Evolutionary conservation across 176 grass and related monocot genomes (phyloP), one percentile per base, ranked within the genome.

Genomic region (Themeda triandra): DNA sequence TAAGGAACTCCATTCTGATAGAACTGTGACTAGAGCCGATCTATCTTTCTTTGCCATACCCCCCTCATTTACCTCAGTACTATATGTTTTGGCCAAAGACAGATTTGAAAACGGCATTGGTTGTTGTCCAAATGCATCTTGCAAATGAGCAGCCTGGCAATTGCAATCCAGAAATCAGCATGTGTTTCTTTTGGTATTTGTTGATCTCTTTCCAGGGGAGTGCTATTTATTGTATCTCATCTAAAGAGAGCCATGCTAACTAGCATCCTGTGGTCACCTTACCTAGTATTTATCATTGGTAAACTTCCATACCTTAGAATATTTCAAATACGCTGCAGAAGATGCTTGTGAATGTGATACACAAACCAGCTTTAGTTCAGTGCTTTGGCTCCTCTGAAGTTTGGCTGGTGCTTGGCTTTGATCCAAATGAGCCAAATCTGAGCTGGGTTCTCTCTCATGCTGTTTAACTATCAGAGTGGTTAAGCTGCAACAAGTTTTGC

Each of bases 111-210:
- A 31, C 19, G 44, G 7, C 27, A 51, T 31, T 28, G 29, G 44
- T 54, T 69, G 8, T 23, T 69, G 11, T 40, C 24, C 53, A 62
- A 85, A 76, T 53, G 46, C 21, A 35, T 67, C 78, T 71, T 80
- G 53, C 18, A 37, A 76, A 37, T 83, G 15, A 17, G 18, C 15
- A 77, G 32, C 66, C 44, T 62, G 62, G 17, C 18, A 35, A 48
- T 27, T 65, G 48, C 58, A 31, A 75, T 25, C 28, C 62, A 75
- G 76, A 69, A 30, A 69, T 60, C 29, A 49, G 13, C 13, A 63
- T 54, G 73, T n/a, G 73, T n/a, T 83, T 71, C 11, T 17, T 82
- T 76, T 78, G 77, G n/a, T 9, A 30, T 30, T 80, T 63, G 66
- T 67, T 63, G 73, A 84, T 64, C 71, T 69, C 75, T n/a, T 66